Conservation (phyloP, 768 basidiomycete genomes). For the Tylopilus rubrobrunneus region DNA sequence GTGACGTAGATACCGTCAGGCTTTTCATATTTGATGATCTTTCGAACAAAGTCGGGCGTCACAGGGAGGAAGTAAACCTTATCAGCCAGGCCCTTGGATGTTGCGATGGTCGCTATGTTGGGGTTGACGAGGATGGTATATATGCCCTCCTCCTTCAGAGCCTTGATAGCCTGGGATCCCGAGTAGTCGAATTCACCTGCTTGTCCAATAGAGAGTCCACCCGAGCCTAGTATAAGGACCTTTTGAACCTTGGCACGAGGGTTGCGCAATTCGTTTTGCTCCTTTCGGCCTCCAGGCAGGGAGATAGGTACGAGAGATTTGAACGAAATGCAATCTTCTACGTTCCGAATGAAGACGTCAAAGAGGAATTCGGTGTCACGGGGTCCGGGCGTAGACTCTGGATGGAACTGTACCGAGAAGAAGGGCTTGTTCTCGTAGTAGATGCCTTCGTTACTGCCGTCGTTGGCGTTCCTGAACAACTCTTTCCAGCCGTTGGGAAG, state of each 20-base stretch:
- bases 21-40: slow-evolving; percentile 98
- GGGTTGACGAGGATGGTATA: slow-evolving; percentile 99
- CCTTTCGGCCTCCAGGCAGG: slow-evolving; percentile 77
- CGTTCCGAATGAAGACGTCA: slow-evolving; percentile 91
- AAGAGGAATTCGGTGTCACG: slow-evolving; percentile 99
- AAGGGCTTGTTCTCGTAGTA: slow-evolving; percentile 90
- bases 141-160: slow-evolving; percentile 97
- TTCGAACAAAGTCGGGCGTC: slow-evolving; percentile 95
- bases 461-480: slow-evolving; percentile 95
- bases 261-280: slow-evolving; percentile 71
- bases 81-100: slow-evolving; percentile 95
- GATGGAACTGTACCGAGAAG: slow-evolving; percentile 99
- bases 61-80: slow-evolving; percentile 99
- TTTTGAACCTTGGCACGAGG: slow-evolving; percentile 81
- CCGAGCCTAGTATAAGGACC: slow-evolving; percentile 95
- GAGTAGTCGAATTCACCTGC: slow-evolving; percentile 99
- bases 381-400: slow-evolving; percentile 94
- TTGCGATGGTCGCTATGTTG: slow-evolving; percentile 98
- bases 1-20: slow-evolving; percentile 99
- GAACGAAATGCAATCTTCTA: slow-evolving; percentile 67
- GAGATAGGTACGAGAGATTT: slow-evolving; percentile 52
- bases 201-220: slow-evolving; percentile 96
- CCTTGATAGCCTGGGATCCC: slow-evolving; percentile 98
- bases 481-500: slow-evolving; percentile 88
- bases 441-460: slow-evolving; percentile 96